Conservation (phyloP, 176 grass and related monocot species). For the Oryza glaberrima region DNA sequence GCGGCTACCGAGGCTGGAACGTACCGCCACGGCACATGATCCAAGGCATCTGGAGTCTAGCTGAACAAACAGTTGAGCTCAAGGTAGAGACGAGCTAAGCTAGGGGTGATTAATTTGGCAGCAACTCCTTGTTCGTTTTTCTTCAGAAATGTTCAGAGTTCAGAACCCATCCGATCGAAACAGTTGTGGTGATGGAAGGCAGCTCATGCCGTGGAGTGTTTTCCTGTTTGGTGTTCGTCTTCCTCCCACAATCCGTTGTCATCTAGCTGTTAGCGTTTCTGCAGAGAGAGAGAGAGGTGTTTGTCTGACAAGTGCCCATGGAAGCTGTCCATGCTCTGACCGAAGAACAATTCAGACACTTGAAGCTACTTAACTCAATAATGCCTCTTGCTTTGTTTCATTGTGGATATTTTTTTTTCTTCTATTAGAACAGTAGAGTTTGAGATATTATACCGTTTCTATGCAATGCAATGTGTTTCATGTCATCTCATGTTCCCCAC, state of each 20-base stretch:
- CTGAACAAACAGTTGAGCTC: background rate
- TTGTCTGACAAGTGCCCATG: background rate
- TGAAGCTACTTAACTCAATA: background rate
- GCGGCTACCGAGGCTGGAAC: background rate
- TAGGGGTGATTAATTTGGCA: background rate
- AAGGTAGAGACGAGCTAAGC: background rate
- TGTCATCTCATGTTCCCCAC: background rate
- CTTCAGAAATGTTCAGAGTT: constrained; percentile 2
- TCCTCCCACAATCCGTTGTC: constrained; percentile 29
- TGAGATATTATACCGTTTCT: background rate
- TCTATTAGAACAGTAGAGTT: background rate
- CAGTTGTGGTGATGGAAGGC: constrained; percentile 15
- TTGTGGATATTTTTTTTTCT: too few species aligned
- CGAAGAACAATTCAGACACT: background rate
- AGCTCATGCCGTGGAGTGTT: constrained; percentile 18
- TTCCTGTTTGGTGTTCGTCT: background rate
- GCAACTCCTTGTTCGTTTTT: background rate
- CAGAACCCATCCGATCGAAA: background rate
- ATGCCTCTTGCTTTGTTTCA: background rate
- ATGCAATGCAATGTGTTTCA: background rate
- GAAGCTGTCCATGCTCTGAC: constrained; percentile 3
- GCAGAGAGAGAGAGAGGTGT: background rate
- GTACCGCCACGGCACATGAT: too few species aligned
- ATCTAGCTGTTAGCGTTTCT: constrained; percentile 6
- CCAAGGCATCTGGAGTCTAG: background rate